phyloP scores from a whole-genome alignment of 2,329 filamentous ascomycete species.

The Scleromitrula shiraiana region DNA sequence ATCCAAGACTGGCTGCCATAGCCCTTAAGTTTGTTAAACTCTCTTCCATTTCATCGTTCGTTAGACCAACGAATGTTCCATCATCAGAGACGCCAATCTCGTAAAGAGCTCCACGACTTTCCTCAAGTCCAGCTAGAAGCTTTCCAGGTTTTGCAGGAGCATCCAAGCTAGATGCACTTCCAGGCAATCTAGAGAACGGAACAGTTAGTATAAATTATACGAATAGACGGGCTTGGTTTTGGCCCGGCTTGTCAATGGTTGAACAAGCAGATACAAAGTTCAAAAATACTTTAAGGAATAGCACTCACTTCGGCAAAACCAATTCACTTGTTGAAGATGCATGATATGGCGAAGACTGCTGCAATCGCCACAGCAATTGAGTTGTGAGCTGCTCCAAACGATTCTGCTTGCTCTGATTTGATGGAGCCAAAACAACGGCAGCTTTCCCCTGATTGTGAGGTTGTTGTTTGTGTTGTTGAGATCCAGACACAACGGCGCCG shows the following conservation, averaged over 20 bases:
- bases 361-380: conserved; percentile 86
- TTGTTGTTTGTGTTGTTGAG: conserved; percentile 21
- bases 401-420: conserved; percentile 66
- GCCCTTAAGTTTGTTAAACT: conserved; percentile 75
- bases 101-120: conserved; percentile 87
- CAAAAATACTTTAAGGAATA: background rate
- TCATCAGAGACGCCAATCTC: conserved; percentile 96
- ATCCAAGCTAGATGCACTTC: conserved; percentile 44
- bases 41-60: conserved; percentile 85
- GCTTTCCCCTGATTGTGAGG: conserved; percentile 13
- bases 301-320: conserved; percentile 52
- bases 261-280: too few species aligned
- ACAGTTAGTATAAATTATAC: background rate
- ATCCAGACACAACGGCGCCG: conserved; percentile 36
- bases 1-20: conserved; percentile 91
- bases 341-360: conserved; percentile 91
- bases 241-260: too few species aligned
- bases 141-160: conserved; percentile 43
- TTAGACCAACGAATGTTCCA: conserved; percentile 80
- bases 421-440: conserved; percentile 20
- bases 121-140: conserved; percentile 73
- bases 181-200: conserved; percentile 43
- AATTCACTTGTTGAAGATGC: conserved; percentile 68
- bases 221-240: too few species aligned
- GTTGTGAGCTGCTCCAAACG: conserved; percentile 88